Conservation (phyloP, 352 stramenopile genomes). For the Pythium aristosporum region DNA sequence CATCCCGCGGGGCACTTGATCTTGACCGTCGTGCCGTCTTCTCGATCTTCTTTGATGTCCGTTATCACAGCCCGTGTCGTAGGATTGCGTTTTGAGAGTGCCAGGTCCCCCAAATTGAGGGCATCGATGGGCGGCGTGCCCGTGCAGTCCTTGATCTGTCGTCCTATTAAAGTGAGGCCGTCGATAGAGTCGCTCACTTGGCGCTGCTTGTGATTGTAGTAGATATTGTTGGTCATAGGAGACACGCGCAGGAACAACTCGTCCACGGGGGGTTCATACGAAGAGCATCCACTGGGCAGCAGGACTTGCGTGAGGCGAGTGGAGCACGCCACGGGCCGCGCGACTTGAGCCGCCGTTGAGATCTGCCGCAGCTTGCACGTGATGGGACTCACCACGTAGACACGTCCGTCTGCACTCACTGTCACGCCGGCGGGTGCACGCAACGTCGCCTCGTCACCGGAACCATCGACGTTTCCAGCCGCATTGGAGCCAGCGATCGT, state of each 20-base stretch:
- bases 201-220: slow-evolving; percentile 89
- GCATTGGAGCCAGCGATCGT: slow-evolving; percentile 88
- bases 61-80: slow-evolving; percentile 25
- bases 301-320: slow-evolving; percentile 84
- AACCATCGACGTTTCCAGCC: slow-evolving; percentile 79
- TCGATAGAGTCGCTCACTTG: slow-evolving; percentile 39
- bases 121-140: slow-evolving; percentile 85
- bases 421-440: slow-evolving; percentile 87
- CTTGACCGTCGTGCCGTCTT: slow-evolving; percentile 88
- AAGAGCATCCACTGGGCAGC: slow-evolving; percentile 91
- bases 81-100: slow-evolving; percentile 30
- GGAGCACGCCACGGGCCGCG: slow-evolving; percentile 65
- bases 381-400: slow-evolving; percentile 91
- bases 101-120: slow-evolving; percentile 69
- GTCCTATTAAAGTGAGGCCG: slow-evolving; percentile 46
- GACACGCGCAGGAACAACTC: slow-evolving; percentile 80
- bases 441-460: slow-evolving; percentile 86
- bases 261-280: slow-evolving; percentile 92
- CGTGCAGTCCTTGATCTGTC: slow-evolving; percentile 90
- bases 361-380: slow-evolving; percentile 90
- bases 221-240: slow-evolving; percentile 86
- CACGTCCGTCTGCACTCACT: slow-evolving; percentile 79
- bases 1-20: slow-evolving; percentile 75
- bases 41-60: slow-evolving; percentile 78
- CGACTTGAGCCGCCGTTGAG: slow-evolving; percentile 64